phyloP scores from a whole-genome alignment of 106 monocot species.

The Allium sativum region DNA sequence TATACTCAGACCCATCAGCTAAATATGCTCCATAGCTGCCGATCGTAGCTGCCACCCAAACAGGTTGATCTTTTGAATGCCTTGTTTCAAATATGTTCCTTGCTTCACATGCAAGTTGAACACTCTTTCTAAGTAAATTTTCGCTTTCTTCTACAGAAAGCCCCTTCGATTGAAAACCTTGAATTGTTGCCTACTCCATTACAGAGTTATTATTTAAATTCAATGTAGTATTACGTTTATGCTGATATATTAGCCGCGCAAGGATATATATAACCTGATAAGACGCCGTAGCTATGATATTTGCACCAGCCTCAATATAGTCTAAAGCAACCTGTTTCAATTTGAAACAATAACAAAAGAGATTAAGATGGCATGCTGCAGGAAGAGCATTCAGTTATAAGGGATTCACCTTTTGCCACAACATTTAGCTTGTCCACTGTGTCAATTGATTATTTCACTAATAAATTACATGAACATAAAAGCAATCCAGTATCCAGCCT shows the following conservation, averaged over 20 bases:
- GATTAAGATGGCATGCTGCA: no score
- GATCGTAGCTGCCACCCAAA: slow-evolving; percentile 77
- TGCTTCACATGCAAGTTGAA: slow-evolving; percentile 79
- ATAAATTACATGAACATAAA: no score
- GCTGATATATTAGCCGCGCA: background rate
- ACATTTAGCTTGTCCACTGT: no score
- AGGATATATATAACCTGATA: slow-evolving; percentile 53
- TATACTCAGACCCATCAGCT: slow-evolving; percentile 96
- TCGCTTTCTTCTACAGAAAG: slow-evolving; percentile 69
- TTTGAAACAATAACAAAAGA: no score
- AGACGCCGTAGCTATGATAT: slow-evolving; percentile 80
- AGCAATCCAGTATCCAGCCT: no score
- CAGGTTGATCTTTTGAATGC: slow-evolving; percentile 14
- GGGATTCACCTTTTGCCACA: no score
- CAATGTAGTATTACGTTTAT: background rate
- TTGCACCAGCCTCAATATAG: slow-evolving; percentile 89
- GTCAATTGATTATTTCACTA: no score
- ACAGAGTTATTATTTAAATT: no score
- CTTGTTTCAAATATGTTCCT: slow-evolving; percentile 39
- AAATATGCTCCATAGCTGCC: slow-evolving; percentile 96
- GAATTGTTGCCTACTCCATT: slow-evolving; percentile 63
- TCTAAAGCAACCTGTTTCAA: slow-evolving; percentile 71
- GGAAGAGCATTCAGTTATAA: no score
- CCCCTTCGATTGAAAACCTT: slow-evolving; percentile 72
- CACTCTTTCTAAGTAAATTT: slow-evolving; percentile 66